phyloP scores from a whole-genome alignment of 805 yeast genomes.

The Brettanomyces nanus region DNA sequence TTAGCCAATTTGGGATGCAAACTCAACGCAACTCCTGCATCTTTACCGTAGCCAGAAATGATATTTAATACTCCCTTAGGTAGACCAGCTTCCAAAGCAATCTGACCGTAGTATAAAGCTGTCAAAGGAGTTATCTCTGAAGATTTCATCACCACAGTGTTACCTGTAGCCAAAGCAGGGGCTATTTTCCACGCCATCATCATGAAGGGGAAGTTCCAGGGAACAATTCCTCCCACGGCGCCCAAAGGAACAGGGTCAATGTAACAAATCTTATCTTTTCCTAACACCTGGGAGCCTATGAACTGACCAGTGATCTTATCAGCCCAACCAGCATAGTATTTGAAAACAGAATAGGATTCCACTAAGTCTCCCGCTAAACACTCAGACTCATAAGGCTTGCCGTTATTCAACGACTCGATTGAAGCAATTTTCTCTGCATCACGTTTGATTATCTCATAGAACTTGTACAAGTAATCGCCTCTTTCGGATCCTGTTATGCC shows the following conservation, averaged over 20 bases:
- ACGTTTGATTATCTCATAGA: constrained; percentile 43
- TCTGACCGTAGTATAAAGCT: constrained; percentile 55
- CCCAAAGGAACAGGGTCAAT: constrained; percentile 56
- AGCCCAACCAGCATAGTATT: constrained; percentile 72
- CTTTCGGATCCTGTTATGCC: constrained; percentile 42
- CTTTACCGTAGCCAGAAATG: constrained; percentile 63
- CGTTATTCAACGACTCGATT: constrained; percentile 50
- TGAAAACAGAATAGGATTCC: constrained; percentile 34
- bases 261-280: constrained; percentile 39
- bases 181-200: constrained; percentile 75
- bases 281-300: constrained; percentile 28
- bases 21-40: constrained; percentile 61
- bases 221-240: constrained; percentile 73
- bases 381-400: constrained; percentile 44
- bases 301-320: constrained; percentile 66
- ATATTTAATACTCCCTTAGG: constrained; percentile 75
- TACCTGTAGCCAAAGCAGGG: constrained; percentile 71
- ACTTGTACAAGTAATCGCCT: constrained; percentile 41
- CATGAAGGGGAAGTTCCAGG: constrained; percentile 78
- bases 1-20: constrained; percentile 59
- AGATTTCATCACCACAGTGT: constrained; percentile 62
- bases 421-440: constrained; percentile 43
- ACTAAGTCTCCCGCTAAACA: constrained; percentile 31
- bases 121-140: constrained; percentile 72
- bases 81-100: constrained; percentile 58